These are phyloP conservation scores for Solanum pinnatisectum DNA, from an alignment of 257 asterid species.

Conservation along the genomic window DNA sequence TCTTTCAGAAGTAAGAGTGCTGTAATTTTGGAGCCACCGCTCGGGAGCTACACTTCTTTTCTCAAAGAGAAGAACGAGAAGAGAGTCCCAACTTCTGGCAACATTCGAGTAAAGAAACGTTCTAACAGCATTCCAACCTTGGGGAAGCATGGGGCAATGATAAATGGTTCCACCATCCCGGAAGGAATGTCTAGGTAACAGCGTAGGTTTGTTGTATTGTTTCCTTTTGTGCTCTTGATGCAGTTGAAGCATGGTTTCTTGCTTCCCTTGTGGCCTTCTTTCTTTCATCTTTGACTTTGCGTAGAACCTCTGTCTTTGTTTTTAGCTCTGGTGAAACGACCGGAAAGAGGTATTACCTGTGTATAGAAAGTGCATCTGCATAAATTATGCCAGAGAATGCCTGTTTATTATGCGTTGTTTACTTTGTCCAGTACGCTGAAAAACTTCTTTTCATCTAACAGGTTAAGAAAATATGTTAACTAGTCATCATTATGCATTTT, in stretches of 20 bases:
- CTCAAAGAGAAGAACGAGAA: conserved; percentile 23
- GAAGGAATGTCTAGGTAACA: conserved; percentile 12
- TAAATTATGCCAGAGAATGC: conserved; percentile 1
- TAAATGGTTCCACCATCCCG: conserved; percentile 16
- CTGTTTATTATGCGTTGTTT: not conserved
- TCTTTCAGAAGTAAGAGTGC: conserved; percentile 39
- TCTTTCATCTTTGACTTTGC: not conserved
- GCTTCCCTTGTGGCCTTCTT: not conserved
- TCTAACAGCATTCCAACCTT: conserved; percentile 50
- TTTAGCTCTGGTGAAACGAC: not conserved
- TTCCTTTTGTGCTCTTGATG: not conserved
- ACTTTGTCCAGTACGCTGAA: not conserved
- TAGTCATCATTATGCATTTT: not conserved
- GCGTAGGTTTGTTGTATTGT: not conserved
- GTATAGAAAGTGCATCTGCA: not conserved
- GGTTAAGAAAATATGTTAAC: not conserved
- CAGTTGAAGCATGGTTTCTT: not conserved
- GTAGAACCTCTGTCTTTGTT: not conserved
- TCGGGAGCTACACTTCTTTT: conserved; percentile 9
- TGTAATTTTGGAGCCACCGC: conserved; percentile 22
- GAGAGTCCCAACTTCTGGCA: conserved; percentile 4
- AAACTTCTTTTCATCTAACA: not conserved
- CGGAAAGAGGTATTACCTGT: not conserved
- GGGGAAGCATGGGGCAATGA: conserved; percentile 24
- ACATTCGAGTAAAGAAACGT: conserved; percentile 29